Conservation (phyloP, 2,329 filamentous ascomycete species). For the Diplocarpon rosae region DNA sequence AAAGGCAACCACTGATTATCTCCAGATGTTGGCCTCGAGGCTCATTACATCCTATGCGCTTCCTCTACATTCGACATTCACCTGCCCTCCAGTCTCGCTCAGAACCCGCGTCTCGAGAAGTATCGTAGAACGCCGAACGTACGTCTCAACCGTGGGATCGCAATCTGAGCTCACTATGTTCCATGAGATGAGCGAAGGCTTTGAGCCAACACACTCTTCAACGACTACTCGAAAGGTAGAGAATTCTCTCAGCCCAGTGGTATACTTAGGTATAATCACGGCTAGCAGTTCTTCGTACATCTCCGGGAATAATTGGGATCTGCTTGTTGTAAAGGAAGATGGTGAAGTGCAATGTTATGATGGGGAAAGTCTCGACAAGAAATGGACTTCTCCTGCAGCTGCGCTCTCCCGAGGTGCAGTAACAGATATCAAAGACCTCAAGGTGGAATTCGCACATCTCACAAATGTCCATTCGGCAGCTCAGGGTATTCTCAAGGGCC, state of each 20-base stretch:
- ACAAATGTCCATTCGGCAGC: constrained; percentile 25
- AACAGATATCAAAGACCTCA: constrained; percentile 25
- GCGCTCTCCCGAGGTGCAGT: constrained; percentile 26
- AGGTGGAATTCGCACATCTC: constrained; percentile 26
- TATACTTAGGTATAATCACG: constrained; percentile 32
- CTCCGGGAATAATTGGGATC: constrained; percentile 20
- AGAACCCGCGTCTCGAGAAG: constrained; percentile 34
- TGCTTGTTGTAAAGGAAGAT: constrained; percentile 48
- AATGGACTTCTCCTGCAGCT: constrained; percentile 35
- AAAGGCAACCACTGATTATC: constrained; percentile 2
- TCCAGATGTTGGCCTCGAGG: constrained; percentile 47
- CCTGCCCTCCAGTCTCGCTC: constrained; percentile 49
- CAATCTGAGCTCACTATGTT: constrained; percentile 46
- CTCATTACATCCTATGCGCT: constrained; percentile 57
- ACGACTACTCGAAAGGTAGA: constrained; percentile 35
- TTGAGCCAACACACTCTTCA: constrained; percentile 41
- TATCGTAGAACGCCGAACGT: constrained; percentile 47
- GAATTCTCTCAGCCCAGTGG: constrained; percentile 29
- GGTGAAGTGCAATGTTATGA: constrained; percentile 52
- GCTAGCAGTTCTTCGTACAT: constrained; percentile 8
- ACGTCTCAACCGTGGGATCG: constrained; percentile 41
- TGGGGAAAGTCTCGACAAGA: constrained; percentile 39
- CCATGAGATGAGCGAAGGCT: constrained; percentile 41
- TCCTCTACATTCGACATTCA: constrained; percentile 52
- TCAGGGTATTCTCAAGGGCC: constrained; percentile 36